phyloP scores from a whole-genome alignment of 768 basidiomycete species.

The Suillus subalutaceus region DNA sequence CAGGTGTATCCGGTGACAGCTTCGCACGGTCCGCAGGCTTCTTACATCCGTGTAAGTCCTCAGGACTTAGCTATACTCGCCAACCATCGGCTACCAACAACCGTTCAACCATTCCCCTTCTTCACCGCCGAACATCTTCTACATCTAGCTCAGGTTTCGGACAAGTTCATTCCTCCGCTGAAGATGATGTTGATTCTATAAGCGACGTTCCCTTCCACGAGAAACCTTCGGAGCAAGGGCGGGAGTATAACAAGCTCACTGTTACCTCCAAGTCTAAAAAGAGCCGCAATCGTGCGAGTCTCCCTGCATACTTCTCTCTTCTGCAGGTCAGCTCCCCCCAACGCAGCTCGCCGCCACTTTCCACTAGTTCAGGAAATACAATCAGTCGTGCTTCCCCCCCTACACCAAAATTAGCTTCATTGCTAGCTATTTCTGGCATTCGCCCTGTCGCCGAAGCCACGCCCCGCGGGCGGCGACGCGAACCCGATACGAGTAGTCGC shows the following conservation, averaged over 20 bases:
- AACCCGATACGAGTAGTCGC: constrained; percentile 41
- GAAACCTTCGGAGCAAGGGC: constrained; percentile 29
- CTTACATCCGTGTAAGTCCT: constrained; percentile 38
- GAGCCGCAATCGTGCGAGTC: constrained; percentile 68
- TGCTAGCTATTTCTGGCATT: constrained; percentile 37
- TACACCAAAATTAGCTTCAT: constrained; percentile 53
- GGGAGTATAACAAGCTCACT: constrained; percentile 29
- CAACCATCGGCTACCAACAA: constrained; percentile 74
- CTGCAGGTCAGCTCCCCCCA: constrained; percentile 53
- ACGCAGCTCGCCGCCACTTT: constrained; percentile 39
- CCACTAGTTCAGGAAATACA: constrained; percentile 51
- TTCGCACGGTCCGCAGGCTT: constrained; percentile 46
- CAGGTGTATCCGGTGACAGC: constrained; percentile 37
- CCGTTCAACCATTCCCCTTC: constrained; percentile 58
- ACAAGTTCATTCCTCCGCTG: constrained; percentile 42
- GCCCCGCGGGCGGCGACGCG: constrained; percentile 56
- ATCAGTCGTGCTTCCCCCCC: constrained; percentile 52
- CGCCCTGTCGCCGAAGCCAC: constrained; percentile 43
- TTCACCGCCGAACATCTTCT: constrained; percentile 58
- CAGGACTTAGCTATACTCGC: constrained; percentile 65
- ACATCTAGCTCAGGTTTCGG: constrained; percentile 38
- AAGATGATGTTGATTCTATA: constrained; percentile 46
- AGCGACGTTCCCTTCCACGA: constrained; percentile 36
- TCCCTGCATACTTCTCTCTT: constrained; percentile 77
- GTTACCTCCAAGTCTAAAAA: constrained; percentile 47